Evolutionary conservation across 306 rosid species (phyloP), one percentile per base, ranked within the genome.

Genomic region (Dryas drummondii): DNA sequence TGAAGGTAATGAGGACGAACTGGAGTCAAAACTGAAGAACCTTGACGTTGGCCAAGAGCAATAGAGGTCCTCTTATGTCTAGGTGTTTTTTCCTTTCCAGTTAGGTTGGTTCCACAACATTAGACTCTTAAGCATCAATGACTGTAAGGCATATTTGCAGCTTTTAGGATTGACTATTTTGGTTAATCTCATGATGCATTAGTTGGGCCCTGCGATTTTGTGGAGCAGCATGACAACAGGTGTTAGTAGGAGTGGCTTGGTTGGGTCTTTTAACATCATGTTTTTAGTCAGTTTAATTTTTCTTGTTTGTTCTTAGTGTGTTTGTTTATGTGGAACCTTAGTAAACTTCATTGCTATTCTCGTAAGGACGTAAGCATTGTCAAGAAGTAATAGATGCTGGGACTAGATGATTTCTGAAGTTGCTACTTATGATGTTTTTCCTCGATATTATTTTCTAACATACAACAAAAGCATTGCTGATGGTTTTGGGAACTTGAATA

Each of bases 11-110:
- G 96, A 74, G 19, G 85, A 82, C 68, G 96, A 84, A 58, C 76
- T 94, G 66, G 97, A 84, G 80, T 83, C 92, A 50, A 87, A 92
- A 84, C 81, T 94, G 93, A 90, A 87, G 90, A 87, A 80, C 78
- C 99, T 94, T 66, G 89, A 79, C 76, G 98, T 94, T 50, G 75
- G 61, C 68, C 41, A 72, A 54, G 80, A 79, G 70, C 78, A 79
- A 57, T 74, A 78, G 86, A 70, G 65, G 46, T 14, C 4, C 64
- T 51, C 7, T 19, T n/a, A 51, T 53, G 46, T 40, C 53, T 10
- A 61, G 49, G 67, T 58, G 56, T 47, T 16, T 58, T 40, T 27
- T 16, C 7, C 32, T 48, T 56, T 42, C 44, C 26, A 7, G 19
- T 65, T 57, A 51, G 49, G 37, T 32, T 32, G 58, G 16, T 67